Conservation (phyloP, 2,329 filamentous ascomycete genomes). For the Cryphonectria japonica region DNA sequence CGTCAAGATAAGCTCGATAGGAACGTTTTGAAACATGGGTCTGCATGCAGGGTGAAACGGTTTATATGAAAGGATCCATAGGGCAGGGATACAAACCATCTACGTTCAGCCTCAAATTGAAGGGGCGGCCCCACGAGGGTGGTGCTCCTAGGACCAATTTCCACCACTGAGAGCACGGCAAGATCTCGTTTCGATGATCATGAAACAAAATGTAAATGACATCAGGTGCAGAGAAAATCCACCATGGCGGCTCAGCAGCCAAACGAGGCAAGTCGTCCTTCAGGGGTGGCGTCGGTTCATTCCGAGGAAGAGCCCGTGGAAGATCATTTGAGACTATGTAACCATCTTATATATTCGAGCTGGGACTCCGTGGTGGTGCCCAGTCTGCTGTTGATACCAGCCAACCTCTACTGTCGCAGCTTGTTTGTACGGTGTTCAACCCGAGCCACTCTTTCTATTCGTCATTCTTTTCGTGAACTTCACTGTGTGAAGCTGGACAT, state of each 20-base stretch:
- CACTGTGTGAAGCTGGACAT: constrained; percentile 22
- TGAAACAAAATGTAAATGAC: constrained; percentile 16
- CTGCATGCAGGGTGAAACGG: neutral
- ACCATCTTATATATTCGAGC: neutral
- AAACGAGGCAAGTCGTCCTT: neutral
- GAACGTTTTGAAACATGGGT: neutral
- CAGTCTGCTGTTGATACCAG: neutral
- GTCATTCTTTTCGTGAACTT: constrained; percentile 15
- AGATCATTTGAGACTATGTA: neutral
- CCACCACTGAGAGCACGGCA: constrained; percentile 9
- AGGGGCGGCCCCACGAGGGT: neutral
- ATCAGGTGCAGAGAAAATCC: neutral
- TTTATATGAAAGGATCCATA: neutral
- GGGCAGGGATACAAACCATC: neutral
- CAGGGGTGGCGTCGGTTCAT: neutral
- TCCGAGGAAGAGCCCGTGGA: neutral
- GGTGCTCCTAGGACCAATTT: neutral
- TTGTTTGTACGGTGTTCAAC: constrained; percentile 10
- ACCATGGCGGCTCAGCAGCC: constrained; percentile 3
- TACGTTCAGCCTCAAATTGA: constrained; percentile 16
- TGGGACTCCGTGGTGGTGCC: neutral
- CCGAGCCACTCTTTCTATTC: constrained; percentile 16
- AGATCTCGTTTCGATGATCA: constrained; percentile 9
- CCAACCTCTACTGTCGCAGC: constrained; percentile 6
- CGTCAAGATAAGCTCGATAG: neutral